Evolutionary conservation across 306 rosid species (phyloP).

Genomic region (Hippophae tibetana): DNA sequence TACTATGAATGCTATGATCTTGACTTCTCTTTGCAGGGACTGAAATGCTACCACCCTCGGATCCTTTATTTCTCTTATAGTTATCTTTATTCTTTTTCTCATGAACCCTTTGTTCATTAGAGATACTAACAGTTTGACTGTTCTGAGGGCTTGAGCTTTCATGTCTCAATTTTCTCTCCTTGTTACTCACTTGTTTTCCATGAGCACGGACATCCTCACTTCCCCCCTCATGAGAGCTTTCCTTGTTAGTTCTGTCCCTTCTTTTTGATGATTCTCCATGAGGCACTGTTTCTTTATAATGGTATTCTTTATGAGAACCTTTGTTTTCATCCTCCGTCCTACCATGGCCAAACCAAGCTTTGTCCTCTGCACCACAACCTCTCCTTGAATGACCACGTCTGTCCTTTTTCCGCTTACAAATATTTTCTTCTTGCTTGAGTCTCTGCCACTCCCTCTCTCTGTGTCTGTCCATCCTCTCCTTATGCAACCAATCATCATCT

Average conservation of each 20-base stretch:
- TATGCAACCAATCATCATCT: constrained; percentile 61
- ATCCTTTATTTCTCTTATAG: constrained; percentile 65
- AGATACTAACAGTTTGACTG: constrained; percentile 55
- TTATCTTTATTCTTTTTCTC: constrained; percentile 71
- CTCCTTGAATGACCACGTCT: constrained; percentile 59
- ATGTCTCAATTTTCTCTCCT: constrained; percentile 67
- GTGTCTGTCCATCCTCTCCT: constrained; percentile 75
- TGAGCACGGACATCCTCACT: constrained; percentile 57
- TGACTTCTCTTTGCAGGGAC: constrained; percentile 58
- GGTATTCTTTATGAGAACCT: constrained; percentile 68
- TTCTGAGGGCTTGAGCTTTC: constrained; percentile 70
- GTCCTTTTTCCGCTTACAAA: constrained; percentile 74
- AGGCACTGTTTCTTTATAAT: constrained; percentile 48
- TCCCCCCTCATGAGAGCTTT: constrained; percentile 56
- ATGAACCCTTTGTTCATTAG: constrained; percentile 52
- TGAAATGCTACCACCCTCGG: constrained; percentile 34
- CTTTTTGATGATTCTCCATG: constrained; percentile 70
- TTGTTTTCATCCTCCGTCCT: constrained; percentile 64
- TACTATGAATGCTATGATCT: constrained; percentile 51
- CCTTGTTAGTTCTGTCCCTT: constrained; percentile 69
- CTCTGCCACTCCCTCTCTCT: constrained; percentile 91
- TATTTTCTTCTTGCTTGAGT: constrained; percentile 66
- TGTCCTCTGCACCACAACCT: constrained; percentile 72
- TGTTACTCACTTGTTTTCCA: constrained; percentile 51
- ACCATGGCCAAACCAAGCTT: constrained; percentile 61